A percentile compares a stretch with the other conserved stretches of the same genome.
These are phyloP conservation scores for Cephalotrichum gorgonifer DNA, from an alignment of 2,329 filamentous ascomycete genomes.

Conservation along the genomic window DNA sequence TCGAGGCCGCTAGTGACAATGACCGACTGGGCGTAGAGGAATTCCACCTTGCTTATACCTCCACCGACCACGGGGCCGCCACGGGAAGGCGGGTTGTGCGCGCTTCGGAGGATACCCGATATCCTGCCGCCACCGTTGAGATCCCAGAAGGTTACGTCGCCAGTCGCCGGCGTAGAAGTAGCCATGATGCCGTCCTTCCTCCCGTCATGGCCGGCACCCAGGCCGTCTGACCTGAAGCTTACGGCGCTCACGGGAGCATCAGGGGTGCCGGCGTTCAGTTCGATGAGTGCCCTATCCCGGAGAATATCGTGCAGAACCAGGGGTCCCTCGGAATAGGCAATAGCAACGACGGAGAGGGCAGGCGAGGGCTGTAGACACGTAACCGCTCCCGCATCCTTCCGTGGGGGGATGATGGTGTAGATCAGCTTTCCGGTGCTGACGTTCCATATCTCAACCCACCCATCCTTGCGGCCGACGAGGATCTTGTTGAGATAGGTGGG, in stretches of 20 bases:
- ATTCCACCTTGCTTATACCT: conserved; percentile 80
- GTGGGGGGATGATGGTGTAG: conserved; percentile 76
- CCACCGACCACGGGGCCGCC: conserved; percentile 50
- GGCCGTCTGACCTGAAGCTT: conserved; percentile 79
- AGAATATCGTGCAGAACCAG: conserved; percentile 75
- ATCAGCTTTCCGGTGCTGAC: conserved; percentile 84
- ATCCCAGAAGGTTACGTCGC: conserved; percentile 95
- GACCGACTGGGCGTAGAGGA: conserved; percentile 79
- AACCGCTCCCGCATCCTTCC: conserved; percentile 64
- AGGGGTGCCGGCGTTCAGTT: conserved; percentile 54
- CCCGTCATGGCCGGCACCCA: conserved; percentile 82
- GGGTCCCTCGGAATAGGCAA: conserved; percentile 73
- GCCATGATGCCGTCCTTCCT: conserved; percentile 86
- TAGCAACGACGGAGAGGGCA: conserved; percentile 73
- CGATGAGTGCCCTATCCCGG: conserved; percentile 62
- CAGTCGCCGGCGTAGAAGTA: conserved; percentile 66
- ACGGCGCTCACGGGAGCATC: conserved; percentile 67
- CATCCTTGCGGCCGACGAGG: conserved; percentile 77
- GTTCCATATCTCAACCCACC: conserved; percentile 95
- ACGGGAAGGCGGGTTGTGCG: conserved; percentile 65
- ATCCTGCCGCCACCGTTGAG: conserved; percentile 80
- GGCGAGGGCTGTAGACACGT: conserved; percentile 79
- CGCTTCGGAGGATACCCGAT: conserved; percentile 75
- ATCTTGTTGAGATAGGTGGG: conserved; percentile 96
- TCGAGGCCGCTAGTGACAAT: conserved; percentile 85